A percentile compares a stretch with the other conserved stretches of the same genome.
phyloP scores from a whole-genome alignment of 2,329 filamentous ascomycete species.

The Penicillium fuscoglaucum region DNA sequence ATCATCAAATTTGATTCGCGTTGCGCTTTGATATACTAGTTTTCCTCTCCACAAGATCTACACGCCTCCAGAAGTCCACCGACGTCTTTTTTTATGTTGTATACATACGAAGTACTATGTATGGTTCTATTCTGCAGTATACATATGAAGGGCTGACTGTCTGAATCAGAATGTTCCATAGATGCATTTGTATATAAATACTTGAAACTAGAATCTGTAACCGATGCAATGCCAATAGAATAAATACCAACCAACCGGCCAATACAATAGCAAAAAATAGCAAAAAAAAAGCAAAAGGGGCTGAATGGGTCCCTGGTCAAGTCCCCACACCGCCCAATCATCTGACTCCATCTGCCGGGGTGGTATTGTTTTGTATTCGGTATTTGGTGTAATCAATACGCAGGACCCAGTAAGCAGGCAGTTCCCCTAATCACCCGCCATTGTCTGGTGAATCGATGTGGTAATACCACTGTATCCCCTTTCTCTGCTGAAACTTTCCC shows the following conservation, averaged over 20 bases:
- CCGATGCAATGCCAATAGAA: not conserved
- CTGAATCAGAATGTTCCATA: not conserved
- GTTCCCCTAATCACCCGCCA: not conserved
- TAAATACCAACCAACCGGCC: not conserved
- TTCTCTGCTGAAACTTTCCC: constrained; percentile 30
- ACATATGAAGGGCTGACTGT: not conserved
- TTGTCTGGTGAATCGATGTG: not conserved
- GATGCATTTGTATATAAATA: not conserved
- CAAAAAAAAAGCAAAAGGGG: constrained; percentile 14
- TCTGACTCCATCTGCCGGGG: not conserved
- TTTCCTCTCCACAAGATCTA: constrained; percentile 11
- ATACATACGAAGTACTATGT: not conserved
- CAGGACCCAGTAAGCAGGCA: not conserved
- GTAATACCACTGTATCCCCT: constrained; percentile 25
- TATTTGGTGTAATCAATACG: not conserved
- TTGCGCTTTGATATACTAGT: constrained; percentile 1
- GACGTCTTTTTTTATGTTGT: not conserved
- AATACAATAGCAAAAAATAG: not conserved
- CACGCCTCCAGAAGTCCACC: constrained; percentile 3
- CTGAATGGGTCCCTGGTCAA: not conserved
- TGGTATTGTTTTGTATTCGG: constrained; percentile 3
- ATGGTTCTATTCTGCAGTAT: not conserved
- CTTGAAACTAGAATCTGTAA: not conserved
- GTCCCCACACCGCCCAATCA: constrained; percentile 11
- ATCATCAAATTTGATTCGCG: not conserved